These are phyloP conservation scores for Cotoneaster glaucophyllus DNA, from an alignment of 306 rosid genomes.

Conservation along the genomic window DNA sequence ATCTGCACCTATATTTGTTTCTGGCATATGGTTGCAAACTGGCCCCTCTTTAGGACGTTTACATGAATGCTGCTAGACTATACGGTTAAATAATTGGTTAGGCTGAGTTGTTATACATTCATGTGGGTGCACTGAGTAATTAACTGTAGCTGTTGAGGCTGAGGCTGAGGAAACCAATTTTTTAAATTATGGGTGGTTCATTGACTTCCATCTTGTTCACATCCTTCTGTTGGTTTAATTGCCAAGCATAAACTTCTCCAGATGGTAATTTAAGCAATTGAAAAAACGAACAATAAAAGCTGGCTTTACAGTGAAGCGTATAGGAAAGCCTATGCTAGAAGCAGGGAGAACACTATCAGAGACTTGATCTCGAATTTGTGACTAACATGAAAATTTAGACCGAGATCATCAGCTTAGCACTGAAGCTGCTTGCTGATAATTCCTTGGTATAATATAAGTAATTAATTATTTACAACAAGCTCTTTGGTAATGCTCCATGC, in stretches of 20 bases:
- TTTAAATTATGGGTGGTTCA: background rate
- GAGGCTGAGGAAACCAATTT: background rate
- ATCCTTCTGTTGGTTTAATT: too few species aligned
- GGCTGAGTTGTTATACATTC: background rate
- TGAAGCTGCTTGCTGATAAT: background rate
- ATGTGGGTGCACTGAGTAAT: too few species aligned
- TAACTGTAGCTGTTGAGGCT: background rate
- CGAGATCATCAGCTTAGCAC: too few species aligned
- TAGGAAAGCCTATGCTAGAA: too few species aligned
- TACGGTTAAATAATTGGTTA: background rate
- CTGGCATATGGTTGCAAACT: background rate
- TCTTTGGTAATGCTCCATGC: background rate
- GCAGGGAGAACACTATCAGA: too few species aligned
- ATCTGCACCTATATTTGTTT: constrained; percentile 2
- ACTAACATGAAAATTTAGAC: too few species aligned
- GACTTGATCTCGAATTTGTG: too few species aligned
- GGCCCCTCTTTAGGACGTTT: background rate
- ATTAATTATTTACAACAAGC: background rate
- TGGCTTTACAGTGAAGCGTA: too few species aligned
- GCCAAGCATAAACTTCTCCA: too few species aligned
- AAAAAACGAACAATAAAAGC: too few species aligned
- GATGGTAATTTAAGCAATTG: too few species aligned
- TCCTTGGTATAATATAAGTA: background rate
- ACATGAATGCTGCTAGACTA: background rate
- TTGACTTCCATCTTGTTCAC: background rate